Base-by-base conservation (phyloP, 192 early-diverging fungal genomes). In the Rhizophlyctis rosea region DNA sequence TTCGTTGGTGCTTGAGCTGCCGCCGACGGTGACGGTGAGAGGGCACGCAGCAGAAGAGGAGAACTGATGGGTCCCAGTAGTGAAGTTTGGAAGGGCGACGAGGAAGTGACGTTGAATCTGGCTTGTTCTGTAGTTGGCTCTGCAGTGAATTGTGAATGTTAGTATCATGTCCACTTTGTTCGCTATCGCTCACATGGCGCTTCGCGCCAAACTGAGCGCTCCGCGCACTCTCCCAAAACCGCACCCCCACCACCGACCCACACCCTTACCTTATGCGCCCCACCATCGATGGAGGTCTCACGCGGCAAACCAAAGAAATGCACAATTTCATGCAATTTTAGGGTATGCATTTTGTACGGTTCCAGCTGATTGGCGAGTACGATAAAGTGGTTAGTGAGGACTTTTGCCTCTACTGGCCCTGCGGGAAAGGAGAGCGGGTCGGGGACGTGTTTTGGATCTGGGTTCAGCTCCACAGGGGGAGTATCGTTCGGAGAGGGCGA, bases 301-400 rank as follows among this genome's bases (percentile, higher is more conserved):
- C n/a, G n/a, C n/a, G n/a, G n/a, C n/a, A n/a, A n/a, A n/a, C n/a
- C n/a, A n/a, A 67, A 67, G 33, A 36, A 67, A 9, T 59, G 14
- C 21, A 28, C 25, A 28, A 67, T 50, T 4, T 39, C 47, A 11
- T 59, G 28, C 39, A 67, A 28, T 24, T 28, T 44, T 28, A 31
- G 18, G 16, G 29, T 59, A 51, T 34, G 49, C 3, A 67, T 58
- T 1, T 56, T 56, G 50, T 67, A 67, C 3, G 65, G 31, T 25
- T 54, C 65, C 3, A 4, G 9, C 47, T 59, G 24, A 30, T 67
- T 67, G 23, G 55, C 54, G 29, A 34, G 50, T 1, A 58, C 60
- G 30, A 67, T 49, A 1, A 67, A 58, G 33, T 34, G 56, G 57
- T 67, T 67, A 28, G 53, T 60, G 56, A 60, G 44, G 48, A 56